phyloP scores from a whole-genome alignment of 108 stramenopile species.

The Cyclostephanos tholiformis region DNA sequence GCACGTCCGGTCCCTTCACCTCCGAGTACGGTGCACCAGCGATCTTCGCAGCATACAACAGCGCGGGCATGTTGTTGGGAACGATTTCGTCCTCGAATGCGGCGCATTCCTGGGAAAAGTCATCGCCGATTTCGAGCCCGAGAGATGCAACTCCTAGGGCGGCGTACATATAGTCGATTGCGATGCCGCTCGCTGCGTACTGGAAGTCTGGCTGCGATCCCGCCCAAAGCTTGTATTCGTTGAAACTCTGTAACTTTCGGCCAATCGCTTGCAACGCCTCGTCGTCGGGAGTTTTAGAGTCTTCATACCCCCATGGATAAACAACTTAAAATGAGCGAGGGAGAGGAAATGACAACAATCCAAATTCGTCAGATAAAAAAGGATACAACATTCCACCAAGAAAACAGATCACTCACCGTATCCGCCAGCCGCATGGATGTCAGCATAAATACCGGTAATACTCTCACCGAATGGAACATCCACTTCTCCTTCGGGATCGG shows the following conservation, averaged over 20 bases:
- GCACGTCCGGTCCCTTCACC: constrained; percentile 50
- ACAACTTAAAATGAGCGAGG: constrained; percentile 2
- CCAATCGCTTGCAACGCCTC: constrained; percentile 30
- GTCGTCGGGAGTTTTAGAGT: constrained; percentile 42
- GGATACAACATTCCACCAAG: not conserved
- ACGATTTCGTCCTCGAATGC: constrained; percentile 46
- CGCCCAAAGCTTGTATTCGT: constrained; percentile 33
- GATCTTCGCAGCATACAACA: constrained; percentile 48
- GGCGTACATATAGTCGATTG: constrained; percentile 54
- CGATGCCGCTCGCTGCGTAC: constrained; percentile 40
- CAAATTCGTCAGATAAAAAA: constrained; percentile 1
- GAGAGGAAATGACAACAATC: not conserved
- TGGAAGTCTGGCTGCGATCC: constrained; percentile 31
- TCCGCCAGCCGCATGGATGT: constrained; percentile 55
- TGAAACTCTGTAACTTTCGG: constrained; percentile 38
- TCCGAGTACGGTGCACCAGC: constrained; percentile 40
- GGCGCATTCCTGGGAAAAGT: constrained; percentile 48
- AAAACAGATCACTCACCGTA: constrained; percentile 13
- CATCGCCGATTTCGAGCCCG: constrained; percentile 55
- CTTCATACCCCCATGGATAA: constrained; percentile 51
- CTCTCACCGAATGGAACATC: constrained; percentile 34
- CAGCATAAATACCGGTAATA: constrained; percentile 49
- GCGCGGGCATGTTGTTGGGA: constrained; percentile 28
- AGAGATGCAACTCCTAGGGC: constrained; percentile 47
- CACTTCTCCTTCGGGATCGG: constrained; percentile 26